These are phyloP conservation scores for Caryopteris hybrid DNA, from an alignment of 305 asterid genomes.

Conservation along the genomic window DNA sequence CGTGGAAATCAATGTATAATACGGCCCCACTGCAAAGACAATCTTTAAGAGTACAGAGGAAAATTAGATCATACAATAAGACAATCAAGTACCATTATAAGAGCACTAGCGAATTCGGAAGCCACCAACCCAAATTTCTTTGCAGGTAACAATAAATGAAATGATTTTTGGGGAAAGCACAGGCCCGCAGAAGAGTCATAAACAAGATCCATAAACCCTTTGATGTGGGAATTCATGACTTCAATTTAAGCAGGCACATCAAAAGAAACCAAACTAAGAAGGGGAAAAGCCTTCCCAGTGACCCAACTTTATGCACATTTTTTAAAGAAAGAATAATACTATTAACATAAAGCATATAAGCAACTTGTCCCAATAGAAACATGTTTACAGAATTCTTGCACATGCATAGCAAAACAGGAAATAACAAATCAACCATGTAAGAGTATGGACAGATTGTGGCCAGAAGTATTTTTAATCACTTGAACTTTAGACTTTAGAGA, in stretches of 20 bases:
- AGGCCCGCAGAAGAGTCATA: background rate
- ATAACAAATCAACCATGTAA: background rate
- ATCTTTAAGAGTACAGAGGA: background rate
- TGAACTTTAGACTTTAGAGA: background rate
- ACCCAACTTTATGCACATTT: constrained; percentile 5
- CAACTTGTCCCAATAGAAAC: background rate
- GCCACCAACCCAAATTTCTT: background rate
- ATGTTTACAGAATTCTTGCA: background rate
- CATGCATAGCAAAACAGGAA: background rate
- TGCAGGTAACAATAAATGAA: background rate
- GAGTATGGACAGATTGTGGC: background rate
- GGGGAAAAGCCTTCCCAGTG: background rate
- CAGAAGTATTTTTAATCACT: background rate
- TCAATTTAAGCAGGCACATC: background rate
- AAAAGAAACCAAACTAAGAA: background rate
- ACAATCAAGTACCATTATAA: background rate
- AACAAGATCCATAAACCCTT: background rate
- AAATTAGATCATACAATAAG: background rate
- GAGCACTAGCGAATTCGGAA: background rate
- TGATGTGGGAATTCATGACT: background rate
- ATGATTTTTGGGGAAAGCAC: background rate
- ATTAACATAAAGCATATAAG: background rate
- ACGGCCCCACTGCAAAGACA: background rate
- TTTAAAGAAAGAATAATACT: background rate
- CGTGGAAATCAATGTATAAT: constrained; percentile 7